Evolutionary conservation across 2,329 filamentous ascomycete species (phyloP).

Genomic region (Pseudogymnoascus sp.): DNA sequence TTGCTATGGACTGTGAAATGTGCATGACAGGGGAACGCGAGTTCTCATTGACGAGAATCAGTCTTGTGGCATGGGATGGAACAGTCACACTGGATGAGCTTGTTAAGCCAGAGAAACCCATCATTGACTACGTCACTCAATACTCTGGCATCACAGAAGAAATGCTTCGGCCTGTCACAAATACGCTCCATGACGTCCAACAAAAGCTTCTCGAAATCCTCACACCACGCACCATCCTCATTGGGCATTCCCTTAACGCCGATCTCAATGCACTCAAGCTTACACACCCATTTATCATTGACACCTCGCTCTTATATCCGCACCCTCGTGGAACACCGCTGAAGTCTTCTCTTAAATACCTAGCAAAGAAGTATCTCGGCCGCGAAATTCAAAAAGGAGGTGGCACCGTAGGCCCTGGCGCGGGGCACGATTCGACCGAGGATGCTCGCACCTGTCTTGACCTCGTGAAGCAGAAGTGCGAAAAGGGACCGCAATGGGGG

Average conservation of each 20-base stretch:
- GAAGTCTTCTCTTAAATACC: slow-evolving; percentile 84
- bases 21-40: slow-evolving; percentile 74
- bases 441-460: slow-evolving; percentile 88
- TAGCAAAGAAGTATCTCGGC: slow-evolving; percentile 75
- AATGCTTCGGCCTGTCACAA: slow-evolving; percentile 76
- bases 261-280: slow-evolving; percentile 78
- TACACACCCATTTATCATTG: slow-evolving; percentile 86
- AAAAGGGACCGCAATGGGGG: slow-evolving; percentile 83
- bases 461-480: slow-evolving; percentile 90
- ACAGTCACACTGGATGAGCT: slow-evolving; percentile 77
- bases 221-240: slow-evolving; percentile 61
- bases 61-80: slow-evolving; percentile 78
- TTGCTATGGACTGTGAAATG: slow-evolving; percentile 96
- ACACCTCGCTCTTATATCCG: slow-evolving; percentile 83
- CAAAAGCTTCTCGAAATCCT: slow-evolving; percentile 63
- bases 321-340: slow-evolving; percentile 83
- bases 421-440: slow-evolving; percentile 85
- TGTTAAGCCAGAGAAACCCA: slow-evolving; percentile 81
- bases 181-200: slow-evolving; percentile 77
- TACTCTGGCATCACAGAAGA: slow-evolving; percentile 88
- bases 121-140: slow-evolving; percentile 81
- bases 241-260: slow-evolving; percentile 76
- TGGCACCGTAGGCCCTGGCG: slow-evolving; percentile 40
- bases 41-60: slow-evolving; percentile 81
- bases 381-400: slow-evolving; percentile 79